phyloP scores from a whole-genome alignment of 1,139 yeast genomes.

The Wickerhamiella infanticola region DNA sequence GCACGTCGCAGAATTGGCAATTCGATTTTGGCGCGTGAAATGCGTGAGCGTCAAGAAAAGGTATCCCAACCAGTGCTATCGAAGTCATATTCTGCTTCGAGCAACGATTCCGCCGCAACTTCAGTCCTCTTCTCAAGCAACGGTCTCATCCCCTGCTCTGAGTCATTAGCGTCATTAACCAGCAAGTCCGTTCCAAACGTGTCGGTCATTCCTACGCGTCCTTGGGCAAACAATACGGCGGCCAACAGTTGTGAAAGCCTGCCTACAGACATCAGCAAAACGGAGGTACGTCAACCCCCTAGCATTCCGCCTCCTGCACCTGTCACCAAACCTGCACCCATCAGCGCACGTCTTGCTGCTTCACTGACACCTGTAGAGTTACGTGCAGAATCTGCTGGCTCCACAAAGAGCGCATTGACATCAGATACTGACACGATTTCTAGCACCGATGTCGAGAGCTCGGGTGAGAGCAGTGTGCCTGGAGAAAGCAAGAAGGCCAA shows the following conservation, averaged over 20 bases:
- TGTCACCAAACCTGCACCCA: neutral
- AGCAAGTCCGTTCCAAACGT: neutral
- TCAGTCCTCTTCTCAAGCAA: neutral
- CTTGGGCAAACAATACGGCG: neutral
- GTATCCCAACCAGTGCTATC: neutral
- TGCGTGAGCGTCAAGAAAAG: slow-evolving; percentile 4
- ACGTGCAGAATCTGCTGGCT: neutral
- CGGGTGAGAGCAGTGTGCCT: neutral
- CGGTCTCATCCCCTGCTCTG: neutral
- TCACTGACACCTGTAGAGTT: neutral
- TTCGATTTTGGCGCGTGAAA: slow-evolving; percentile 11
- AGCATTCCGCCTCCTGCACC: slow-evolving; percentile 6
- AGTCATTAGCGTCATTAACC: neutral
- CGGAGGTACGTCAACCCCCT: slow-evolving; percentile 1
- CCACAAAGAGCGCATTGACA: neutral
- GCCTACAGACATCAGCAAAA: neutral
- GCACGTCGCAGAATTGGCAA: slow-evolving; percentile 6
- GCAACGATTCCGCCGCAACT: neutral
- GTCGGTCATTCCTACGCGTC: neutral
- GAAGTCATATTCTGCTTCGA: neutral
- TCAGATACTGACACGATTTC: neutral
- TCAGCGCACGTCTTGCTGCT: neutral
- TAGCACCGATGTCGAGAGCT: neutral
- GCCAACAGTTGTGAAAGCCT: neutral
- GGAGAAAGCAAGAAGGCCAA: slow-evolving; percentile 9